Conservation (phyloP, 495 filamentous ascomycete species). For the Penicillium subrubescens region DNA sequence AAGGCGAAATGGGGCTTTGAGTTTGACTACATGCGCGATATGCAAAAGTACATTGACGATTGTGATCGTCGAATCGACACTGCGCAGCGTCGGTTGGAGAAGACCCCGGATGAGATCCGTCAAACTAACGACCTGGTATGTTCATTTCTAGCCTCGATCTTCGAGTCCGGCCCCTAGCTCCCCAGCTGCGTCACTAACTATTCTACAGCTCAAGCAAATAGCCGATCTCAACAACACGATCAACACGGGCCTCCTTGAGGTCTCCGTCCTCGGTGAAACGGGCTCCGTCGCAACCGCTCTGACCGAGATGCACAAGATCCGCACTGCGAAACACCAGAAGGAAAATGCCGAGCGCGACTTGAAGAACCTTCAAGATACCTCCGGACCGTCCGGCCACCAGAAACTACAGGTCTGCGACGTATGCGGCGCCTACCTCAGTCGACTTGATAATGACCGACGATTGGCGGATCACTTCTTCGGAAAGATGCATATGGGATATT, state of each 20-base stretch:
- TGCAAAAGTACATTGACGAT: slow-evolving; percentile 93
- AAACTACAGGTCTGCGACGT: slow-evolving; percentile 99
- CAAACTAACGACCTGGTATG: slow-evolving; percentile 86
- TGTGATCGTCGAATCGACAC: slow-evolving; percentile 93
- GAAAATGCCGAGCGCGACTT: slow-evolving; percentile 85
- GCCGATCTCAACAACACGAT: slow-evolving; percentile 77
- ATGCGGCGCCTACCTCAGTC: slow-evolving; percentile 87
- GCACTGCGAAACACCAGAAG: slow-evolving; percentile 78
- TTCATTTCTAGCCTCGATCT: not conserved
- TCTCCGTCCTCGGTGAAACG: slow-evolving; percentile 80
- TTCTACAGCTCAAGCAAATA: slow-evolving; percentile 74
- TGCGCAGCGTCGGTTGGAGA: slow-evolving; percentile 88
- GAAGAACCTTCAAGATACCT: slow-evolving; percentile 88
- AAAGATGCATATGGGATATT: slow-evolving; percentile 98
- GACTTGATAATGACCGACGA: slow-evolving; percentile 91
- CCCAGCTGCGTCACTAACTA: slow-evolving; percentile 1
- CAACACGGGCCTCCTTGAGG: slow-evolving; percentile 79
- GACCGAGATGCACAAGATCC: slow-evolving; percentile 82
- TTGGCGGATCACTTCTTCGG: slow-evolving; percentile 98
- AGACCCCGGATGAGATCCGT: slow-evolving; percentile 95
- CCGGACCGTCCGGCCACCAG: slow-evolving; percentile 90
- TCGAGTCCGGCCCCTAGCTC: no score
- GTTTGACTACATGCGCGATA: slow-evolving; percentile 93
- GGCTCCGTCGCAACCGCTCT: slow-evolving; percentile 78
- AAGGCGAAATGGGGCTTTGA: slow-evolving; percentile 85